Base-by-base conservation (phyloP, 75 land plant genomes). In the Pinus taeda region DNA sequence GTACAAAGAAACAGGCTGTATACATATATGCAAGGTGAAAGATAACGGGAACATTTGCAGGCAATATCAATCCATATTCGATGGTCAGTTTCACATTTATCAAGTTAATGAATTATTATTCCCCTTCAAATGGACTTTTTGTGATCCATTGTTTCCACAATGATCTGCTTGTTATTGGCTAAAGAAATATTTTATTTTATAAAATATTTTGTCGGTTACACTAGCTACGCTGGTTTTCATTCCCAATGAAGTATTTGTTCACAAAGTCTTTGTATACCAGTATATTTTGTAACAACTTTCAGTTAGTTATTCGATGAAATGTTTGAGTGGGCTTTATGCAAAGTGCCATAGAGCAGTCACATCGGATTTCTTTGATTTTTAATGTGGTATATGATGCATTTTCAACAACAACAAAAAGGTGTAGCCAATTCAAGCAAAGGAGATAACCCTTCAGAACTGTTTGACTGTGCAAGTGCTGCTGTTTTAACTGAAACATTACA, bases 1-100 rank as follows among this genome's bases (percentile, higher is more conserved):
- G 72, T 69, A 69, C 39, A 69, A 69, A 69, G 21, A 21, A 37
- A 69, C 49, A 69, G 42, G 55, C 13, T 69, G 72, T 69, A 66
- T 33, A 69, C 72, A 42, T 42, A 20, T 45, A 69, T 42, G 55
- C 55, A 69, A 20, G 72, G 42, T 69, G 36, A 49, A 49, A 49
- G 55, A 42, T 69, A 45, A 69, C 18, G 72, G 49, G 15, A 69
- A 69, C 72, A 69, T 69, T 45, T n/a, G n/a, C 49, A 42, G 42
- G 72, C 72, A 42, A 42, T 69, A 39, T 69, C 53, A 42, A 69
- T 69, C 42, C 72, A 42, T 42, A 39, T 69, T 39, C 24, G 18
- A 13, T 42, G 22, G 53, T 39, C 53, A 42, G 72, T 69, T 69
- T 69, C 42, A 12, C 42, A 30, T 65, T 37, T 6, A 65, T 65